Conservation (phyloP, 2,329 filamentous ascomycete species). For the Colletotrichum sp. region DNA sequence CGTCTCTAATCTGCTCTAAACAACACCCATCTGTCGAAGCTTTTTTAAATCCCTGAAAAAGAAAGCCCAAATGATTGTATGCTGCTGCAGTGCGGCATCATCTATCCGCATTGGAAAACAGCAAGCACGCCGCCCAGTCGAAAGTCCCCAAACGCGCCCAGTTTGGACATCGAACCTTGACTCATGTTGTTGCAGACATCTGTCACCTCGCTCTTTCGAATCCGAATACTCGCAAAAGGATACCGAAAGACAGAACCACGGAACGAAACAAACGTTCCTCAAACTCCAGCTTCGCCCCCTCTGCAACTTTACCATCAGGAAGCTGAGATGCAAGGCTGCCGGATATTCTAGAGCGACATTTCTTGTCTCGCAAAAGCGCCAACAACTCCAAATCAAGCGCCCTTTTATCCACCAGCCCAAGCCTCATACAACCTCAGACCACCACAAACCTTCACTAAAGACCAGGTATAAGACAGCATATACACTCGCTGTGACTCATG, state of each 20-base stretch:
- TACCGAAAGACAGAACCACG: not conserved
- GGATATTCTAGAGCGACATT: not conserved
- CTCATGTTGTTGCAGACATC: not conserved
- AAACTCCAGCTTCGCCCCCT: not conserved
- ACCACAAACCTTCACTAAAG: too few relatives aligned
- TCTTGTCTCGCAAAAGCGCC: not conserved
- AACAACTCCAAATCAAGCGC: rapidly evolving
- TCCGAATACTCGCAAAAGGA: not conserved
- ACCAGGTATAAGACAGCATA: too few relatives aligned
- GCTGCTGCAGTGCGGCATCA: too few relatives aligned
- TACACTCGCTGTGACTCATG: too few relatives aligned
- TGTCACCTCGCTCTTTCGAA: not conserved
- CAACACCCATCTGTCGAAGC: rapidly evolving
- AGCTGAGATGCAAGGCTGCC: not conserved
- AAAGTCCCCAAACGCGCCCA: not conserved
- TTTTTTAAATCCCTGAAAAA: not conserved
- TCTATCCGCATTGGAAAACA: not conserved
- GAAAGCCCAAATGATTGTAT: too few relatives aligned
- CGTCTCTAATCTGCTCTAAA: not conserved
- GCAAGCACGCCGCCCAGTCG: not conserved
- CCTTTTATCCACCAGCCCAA: not conserved
- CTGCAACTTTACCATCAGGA: too few relatives aligned
- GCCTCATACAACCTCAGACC: too few relatives aligned
- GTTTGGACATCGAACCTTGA: not conserved
- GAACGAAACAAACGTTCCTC: not conserved